Percentiles rank a stretch among this genome's conserved stretches.
phyloP scores from a whole-genome alignment of 2,329 filamentous ascomycete species.

The Thielaviopsis ethacetica region DNA sequence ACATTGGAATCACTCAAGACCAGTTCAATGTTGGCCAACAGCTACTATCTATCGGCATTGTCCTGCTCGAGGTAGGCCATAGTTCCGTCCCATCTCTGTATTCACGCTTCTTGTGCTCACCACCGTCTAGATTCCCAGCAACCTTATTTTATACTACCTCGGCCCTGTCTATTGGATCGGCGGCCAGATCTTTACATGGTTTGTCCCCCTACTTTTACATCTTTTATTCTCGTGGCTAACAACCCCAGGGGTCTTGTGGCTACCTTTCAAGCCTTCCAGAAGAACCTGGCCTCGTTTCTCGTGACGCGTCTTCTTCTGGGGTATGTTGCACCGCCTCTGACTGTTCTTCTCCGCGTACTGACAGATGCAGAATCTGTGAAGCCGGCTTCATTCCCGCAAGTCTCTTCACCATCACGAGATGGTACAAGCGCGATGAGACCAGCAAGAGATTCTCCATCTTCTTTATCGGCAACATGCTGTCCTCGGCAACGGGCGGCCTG shows the following conservation, averaged over 20 bases:
- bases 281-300: constrained; percentile 19
- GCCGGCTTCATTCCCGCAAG: constrained; percentile 27
- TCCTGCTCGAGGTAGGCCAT: constrained; percentile 22
- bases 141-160: constrained; percentile 29
- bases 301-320: constrained; percentile 22
- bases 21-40: constrained; percentile 36
- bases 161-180: constrained; percentile 31
- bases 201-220: constrained; percentile 16
- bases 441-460: constrained; percentile 28
- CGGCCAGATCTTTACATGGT: constrained; percentile 26
- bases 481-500: constrained; percentile 23
- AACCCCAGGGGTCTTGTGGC: constrained; percentile 19
- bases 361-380: constrained; percentile 16
- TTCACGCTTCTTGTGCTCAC: no score
- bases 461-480: constrained; percentile 28
- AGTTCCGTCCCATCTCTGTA: no score
- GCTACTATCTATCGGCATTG: constrained; percentile 32
- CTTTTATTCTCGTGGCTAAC: constrained; percentile 16
- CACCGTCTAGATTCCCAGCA: constrained; percentile 24
- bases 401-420: constrained; percentile 29
- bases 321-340: constrained; percentile 10
- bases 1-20: constrained; percentile 32
- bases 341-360: no score
- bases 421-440: constrained; percentile 30
- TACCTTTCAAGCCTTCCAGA: constrained; percentile 22